These are phyloP conservation scores for Phytophthora sojae DNA, from an alignment of 352 stramenopile genomes.

Conservation along the genomic window DNA sequence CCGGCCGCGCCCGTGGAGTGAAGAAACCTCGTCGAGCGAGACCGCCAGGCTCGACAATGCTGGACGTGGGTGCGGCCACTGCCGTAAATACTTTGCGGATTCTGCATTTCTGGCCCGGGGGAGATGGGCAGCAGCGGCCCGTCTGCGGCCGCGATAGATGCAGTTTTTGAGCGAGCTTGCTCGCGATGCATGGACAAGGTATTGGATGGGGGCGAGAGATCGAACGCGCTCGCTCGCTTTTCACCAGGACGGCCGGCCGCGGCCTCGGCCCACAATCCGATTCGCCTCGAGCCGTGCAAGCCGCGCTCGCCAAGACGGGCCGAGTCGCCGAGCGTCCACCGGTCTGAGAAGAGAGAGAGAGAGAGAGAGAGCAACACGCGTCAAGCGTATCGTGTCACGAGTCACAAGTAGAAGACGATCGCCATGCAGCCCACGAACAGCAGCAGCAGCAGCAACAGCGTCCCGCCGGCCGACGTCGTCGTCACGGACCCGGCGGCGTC, in stretches of 20 bases:
- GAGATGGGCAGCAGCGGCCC: conserved; percentile 14
- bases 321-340: conserved; percentile 11
- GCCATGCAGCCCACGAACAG: conserved; percentile 28
- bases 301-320: conserved; percentile 1
- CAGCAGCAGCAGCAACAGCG: conserved; percentile 9
- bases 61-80: conserved; percentile 5
- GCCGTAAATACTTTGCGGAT: conserved; percentile 29
- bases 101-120: background rate
- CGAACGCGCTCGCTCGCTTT: conserved; percentile 20
- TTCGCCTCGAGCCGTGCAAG: conserved; percentile 29
- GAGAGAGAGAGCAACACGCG: background rate
- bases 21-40: conserved; percentile 1
- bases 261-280: conserved; percentile 33
- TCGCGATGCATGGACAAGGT: conserved; percentile 32
- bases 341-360: too few relatives aligned
- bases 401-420: background rate
- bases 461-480: conserved; percentile 14
- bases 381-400: background rate
- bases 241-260: conserved; percentile 21
- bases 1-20: conserved; percentile 3
- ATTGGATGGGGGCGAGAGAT: conserved; percentile 24
- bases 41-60: background rate
- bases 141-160: conserved; percentile 34
- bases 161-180: conserved; percentile 33
- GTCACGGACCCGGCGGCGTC: conserved; percentile 19